Percentiles rank a stretch among this genome's conserved stretches.
phyloP scores from a whole-genome alignment of 208 protist species.

The Endotrypanum monterogeii region DNA sequence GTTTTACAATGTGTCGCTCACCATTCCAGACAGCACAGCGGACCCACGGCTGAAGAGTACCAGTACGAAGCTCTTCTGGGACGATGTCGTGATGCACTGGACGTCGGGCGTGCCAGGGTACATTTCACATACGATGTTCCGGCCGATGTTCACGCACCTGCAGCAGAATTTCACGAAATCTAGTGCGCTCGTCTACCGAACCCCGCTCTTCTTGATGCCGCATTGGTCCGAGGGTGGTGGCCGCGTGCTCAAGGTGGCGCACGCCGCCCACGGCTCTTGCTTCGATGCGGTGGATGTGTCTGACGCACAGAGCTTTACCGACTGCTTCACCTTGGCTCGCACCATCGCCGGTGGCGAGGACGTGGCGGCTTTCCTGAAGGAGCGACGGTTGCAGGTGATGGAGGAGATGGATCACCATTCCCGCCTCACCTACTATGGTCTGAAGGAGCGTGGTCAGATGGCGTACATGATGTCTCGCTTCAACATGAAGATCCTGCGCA shows the following conservation, averaged over 20 bases:
- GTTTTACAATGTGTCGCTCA: constrained; percentile 92
- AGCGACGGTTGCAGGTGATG: constrained; percentile 89
- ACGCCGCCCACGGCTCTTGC: constrained; percentile 84
- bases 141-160: constrained; percentile 91
- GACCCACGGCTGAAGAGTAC: constrained; percentile 84
- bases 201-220: constrained; percentile 86
- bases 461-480: constrained; percentile 89
- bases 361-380: constrained; percentile 68
- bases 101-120: constrained; percentile 87
- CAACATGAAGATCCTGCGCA: constrained; percentile 90
- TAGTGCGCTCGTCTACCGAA: constrained; percentile 80
- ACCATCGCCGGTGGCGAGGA: constrained; percentile 75
- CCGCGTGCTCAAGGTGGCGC: constrained; percentile 86
- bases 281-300: constrained; percentile 89
- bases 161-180: constrained; percentile 88
- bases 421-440: constrained; percentile 63
- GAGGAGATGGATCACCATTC: constrained; percentile 89
- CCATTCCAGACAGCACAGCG: constrained; percentile 77
- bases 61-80: constrained; percentile 91
- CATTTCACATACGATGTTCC: constrained; percentile 91
- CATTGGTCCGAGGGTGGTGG: constrained; percentile 89
- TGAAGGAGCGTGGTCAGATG: constrained; percentile 89
- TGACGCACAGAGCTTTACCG: constrained; percentile 90
- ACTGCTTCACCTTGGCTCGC: constrained; percentile 89
- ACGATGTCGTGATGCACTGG: constrained; percentile 91